Evolutionary conservation across 192 early-diverging fungal species (phyloP).

Genomic region (Backusella tuberculispora): DNA sequence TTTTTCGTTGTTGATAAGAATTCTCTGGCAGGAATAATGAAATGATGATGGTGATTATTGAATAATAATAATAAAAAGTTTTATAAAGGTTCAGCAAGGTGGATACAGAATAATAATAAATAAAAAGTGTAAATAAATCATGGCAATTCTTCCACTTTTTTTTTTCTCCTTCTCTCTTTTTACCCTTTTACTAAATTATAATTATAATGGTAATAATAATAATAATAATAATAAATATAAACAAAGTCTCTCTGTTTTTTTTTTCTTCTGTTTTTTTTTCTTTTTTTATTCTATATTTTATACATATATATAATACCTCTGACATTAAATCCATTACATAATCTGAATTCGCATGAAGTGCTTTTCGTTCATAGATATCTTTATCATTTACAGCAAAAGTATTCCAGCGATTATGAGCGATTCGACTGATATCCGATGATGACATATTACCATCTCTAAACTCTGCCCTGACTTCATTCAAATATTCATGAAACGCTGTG

Average conservation of each 20-base stretch:
- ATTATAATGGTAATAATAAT: too few relatives aligned
- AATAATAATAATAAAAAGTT: too few relatives aligned
- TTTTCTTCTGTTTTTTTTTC: neutral
- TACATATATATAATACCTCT: neutral
- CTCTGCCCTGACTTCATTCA: neutral
- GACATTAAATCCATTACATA: constrained; percentile 17
- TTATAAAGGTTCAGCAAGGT: too few relatives aligned
- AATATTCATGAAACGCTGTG: constrained; percentile 2
- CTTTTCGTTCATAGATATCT: constrained; percentile 14
- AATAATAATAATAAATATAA: too few relatives aligned
- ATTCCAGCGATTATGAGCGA: constrained; percentile 10
- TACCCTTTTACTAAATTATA: too few relatives aligned
- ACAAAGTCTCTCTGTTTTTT: neutral
- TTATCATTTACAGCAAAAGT: neutral
- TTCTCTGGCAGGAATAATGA: too few relatives aligned
- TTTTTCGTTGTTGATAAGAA: too few relatives aligned
- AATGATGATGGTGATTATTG: too few relatives aligned
- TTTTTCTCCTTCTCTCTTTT: neutral
- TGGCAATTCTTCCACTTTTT: neutral
- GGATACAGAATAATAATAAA: too few relatives aligned
- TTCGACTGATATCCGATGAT: neutral
- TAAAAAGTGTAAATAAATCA: neutral
- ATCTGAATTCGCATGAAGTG: constrained; percentile 19
- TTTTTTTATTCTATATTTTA: neutral
- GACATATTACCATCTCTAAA: neutral